phyloP scores from a whole-genome alignment of 2,329 filamentous ascomycete species.

The Dactylellina haptotyla region DNA sequence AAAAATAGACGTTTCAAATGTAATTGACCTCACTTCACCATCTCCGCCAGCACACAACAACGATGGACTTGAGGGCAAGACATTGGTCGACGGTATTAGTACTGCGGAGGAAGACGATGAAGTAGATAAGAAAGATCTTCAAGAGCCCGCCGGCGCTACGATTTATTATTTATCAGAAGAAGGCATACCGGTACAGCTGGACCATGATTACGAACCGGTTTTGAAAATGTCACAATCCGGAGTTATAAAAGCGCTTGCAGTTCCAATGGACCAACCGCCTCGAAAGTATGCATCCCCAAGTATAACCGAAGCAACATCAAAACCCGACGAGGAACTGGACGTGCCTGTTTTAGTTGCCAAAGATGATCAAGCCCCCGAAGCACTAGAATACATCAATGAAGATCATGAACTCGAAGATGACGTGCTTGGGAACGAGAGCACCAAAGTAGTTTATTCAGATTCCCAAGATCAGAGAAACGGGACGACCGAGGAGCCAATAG shows the following conservation, averaged over 20 bases:
- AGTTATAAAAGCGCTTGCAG: constrained; percentile 25
- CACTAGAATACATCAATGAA: not conserved
- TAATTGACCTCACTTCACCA: not conserved
- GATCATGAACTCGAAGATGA: not conserved
- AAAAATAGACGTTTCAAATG: not conserved
- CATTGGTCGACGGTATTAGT: constrained; percentile 2
- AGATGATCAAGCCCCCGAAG: not conserved
- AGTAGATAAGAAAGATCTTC: not conserved
- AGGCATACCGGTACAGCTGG: not conserved
- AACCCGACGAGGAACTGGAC: not conserved
- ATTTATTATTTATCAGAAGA: not conserved
- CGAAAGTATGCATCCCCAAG: constrained; percentile 23
- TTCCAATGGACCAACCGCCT: constrained; percentile 4
- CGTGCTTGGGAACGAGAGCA: not conserved
- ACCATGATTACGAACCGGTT: not conserved
- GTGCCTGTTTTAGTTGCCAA: not conserved
- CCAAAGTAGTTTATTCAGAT: too few species aligned
- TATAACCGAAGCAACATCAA: not conserved
- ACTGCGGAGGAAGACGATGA: not conserved
- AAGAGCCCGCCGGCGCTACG: not conserved
- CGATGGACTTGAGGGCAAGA: constrained; percentile 3
- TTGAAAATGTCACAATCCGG: constrained; percentile 26
- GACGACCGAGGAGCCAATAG: not conserved
- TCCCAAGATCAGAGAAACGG: too few species aligned
- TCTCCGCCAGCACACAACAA: too few species aligned